Evolutionary conservation across 495 filamentous ascomycete genomes (phyloP), one percentile per base, ranked within the genome.

Genomic region (Podospora tetraspora): DNA sequence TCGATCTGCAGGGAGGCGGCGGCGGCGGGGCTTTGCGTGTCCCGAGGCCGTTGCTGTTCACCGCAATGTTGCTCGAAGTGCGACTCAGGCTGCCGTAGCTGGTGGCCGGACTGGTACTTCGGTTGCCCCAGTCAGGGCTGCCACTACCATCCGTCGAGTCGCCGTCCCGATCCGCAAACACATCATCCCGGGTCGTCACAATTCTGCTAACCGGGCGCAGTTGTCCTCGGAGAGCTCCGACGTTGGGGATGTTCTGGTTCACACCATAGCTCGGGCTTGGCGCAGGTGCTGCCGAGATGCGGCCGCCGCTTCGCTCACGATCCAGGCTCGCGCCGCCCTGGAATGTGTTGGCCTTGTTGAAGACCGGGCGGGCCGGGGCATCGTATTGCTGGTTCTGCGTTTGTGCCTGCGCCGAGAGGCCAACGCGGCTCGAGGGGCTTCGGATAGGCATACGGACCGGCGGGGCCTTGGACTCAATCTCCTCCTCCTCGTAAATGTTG

Each of bases 1-100:
- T 94, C 13, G 87, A 79, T 70, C 91, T 82, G 67, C 88, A 90
- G n/a, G 92, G 92, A 13, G 92, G 92, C 24, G 92, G 92, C 43
- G 92, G 92, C 8, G 92, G 92, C 43, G 92, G 90, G 10, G 85
- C 87, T 77, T 92, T 93, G 80, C 91, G 91, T 25, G 73, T 63
- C 22, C 78, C 72, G 3, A 69, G 67, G 8, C 69, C 76, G 68
- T 69, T 83, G 84, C 83, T 58, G 30, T 79, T 83, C 29, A 81
- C 81, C 67, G 82, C 77, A 72, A 84, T 84, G 66, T 86, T 82
- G 66, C 82, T 85, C 52, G 85, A 66, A 57, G 72, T 84, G 25
- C 87, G 87, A 59, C 83, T 81, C 59, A 84, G 75, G 74, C 87
- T 88, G 34, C 84, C 87, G 68, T 86, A 81, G 25, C 87, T 88